These are phyloP conservation scores for Pinus albicaulis DNA, from an alignment of 75 land plant genomes.

Conservation along the genomic window DNA sequence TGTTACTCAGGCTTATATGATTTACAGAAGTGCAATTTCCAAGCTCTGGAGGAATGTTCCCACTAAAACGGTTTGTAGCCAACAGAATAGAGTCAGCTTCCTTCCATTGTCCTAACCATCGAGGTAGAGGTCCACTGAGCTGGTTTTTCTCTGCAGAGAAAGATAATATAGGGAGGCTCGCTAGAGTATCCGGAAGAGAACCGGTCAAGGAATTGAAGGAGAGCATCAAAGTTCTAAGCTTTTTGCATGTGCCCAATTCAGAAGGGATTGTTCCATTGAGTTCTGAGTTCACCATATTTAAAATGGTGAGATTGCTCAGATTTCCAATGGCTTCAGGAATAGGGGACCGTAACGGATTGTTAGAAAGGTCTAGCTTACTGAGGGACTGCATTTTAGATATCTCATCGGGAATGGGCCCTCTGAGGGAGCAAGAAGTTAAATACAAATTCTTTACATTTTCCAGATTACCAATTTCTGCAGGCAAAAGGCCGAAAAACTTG, in stretches of 20 bases:
- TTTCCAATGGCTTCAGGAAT: constrained; percentile 51
- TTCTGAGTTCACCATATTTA: constrained; percentile 30
- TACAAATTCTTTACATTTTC: constrained; percentile 29
- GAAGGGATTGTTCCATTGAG: constrained; percentile 58
- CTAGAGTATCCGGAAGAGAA: neutral
- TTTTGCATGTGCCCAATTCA: constrained; percentile 54
- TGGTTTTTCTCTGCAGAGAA: constrained; percentile 25
- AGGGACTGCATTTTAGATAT: constrained; percentile 33
- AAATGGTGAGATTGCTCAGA: constrained; percentile 28
- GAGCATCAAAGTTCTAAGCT: constrained; percentile 36
- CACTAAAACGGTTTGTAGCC: constrained; percentile 16
- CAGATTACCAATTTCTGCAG: constrained; percentile 50
- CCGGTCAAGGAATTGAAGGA: constrained; percentile 56
- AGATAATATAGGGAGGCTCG: constrained; percentile 10
- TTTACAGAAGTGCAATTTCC: constrained; percentile 19
- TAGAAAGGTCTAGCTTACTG: constrained; percentile 39
- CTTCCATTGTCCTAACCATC: constrained; percentile 17
- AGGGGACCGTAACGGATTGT: constrained; percentile 34
- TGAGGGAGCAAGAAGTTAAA: constrained; percentile 28
- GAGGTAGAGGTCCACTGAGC: constrained; percentile 20
- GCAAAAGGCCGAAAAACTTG: constrained; percentile 40
- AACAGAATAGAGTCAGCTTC: constrained; percentile 15
- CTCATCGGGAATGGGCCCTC: constrained; percentile 52
- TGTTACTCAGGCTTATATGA: constrained; percentile 17
- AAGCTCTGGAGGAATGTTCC: constrained; percentile 29